A percentile compares a stretch with the other conserved stretches of the same genome.
Evolutionary conservation across 2,329 filamentous ascomycete species (phyloP).

Genomic region (Alternaria sp.): DNA sequence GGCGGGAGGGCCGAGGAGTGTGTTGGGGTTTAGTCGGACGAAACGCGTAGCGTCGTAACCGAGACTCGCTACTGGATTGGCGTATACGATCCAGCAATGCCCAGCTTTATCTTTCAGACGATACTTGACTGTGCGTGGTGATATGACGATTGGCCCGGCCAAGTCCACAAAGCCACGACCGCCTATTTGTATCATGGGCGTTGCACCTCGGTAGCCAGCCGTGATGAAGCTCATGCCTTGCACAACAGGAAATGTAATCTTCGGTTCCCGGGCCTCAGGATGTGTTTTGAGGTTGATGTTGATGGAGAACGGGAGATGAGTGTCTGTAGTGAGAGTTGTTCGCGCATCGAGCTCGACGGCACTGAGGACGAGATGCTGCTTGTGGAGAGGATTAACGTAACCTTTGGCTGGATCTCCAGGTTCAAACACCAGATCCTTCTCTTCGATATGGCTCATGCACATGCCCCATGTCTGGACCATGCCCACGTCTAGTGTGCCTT

Average conservation of each 20-base stretch:
- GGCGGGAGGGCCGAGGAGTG: conserved; percentile 69
- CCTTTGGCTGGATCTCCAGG: conserved; percentile 47
- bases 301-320: conserved; percentile 65
- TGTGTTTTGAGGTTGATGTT: conserved; percentile 72
- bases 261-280: conserved; percentile 61
- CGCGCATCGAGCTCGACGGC: conserved; percentile 73
- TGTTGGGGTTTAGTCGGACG: conserved; percentile 66
- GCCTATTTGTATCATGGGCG: conserved; percentile 74
- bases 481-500: conserved; percentile 64
- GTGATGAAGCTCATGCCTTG: conserved; percentile 93
- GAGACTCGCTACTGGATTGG: conserved; percentile 61
- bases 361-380: conserved; percentile 82
- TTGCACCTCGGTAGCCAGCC: conserved; percentile 73
- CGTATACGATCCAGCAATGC: conserved; percentile 79
- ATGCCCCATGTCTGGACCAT: conserved; percentile 57
- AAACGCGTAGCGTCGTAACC: conserved; percentile 71
- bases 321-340: conserved; percentile 66
- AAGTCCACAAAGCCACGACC: conserved; percentile 78
- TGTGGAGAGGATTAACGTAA: conserved; percentile 78
- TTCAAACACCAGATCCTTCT: conserved; percentile 73
- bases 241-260: conserved; percentile 80
- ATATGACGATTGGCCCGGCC: conserved; percentile 63
- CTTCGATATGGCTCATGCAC: conserved; percentile 67
- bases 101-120: conserved; percentile 74
- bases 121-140: conserved; percentile 77